A percentile compares a stretch with the other conserved stretches of the same genome.
Conservation (phyloP, 371 early-diverging fungal species). For the Mortierella polycephala region DNA sequence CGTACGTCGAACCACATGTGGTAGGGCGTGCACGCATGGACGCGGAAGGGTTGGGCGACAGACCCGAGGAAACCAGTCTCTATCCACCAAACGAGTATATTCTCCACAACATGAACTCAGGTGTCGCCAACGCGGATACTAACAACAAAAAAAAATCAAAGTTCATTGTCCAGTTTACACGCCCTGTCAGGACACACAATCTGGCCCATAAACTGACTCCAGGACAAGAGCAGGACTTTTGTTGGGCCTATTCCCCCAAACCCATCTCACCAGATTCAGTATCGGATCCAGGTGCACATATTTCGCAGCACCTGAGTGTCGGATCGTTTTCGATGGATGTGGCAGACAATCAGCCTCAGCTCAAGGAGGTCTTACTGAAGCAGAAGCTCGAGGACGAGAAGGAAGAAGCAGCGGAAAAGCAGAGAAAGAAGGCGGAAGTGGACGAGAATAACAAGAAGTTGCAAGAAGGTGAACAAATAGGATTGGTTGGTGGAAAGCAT, state of each 20-base stretch:
- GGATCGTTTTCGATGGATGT: slow-evolving; percentile 52
- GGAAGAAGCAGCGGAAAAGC: slow-evolving; percentile 21
- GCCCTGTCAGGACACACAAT: slow-evolving; percentile 28
- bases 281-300: slow-evolving; percentile 39
- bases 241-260: slow-evolving; percentile 49
- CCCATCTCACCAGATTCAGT: slow-evolving; percentile 38
- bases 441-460: slow-evolving; percentile 15
- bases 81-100: slow-evolving; percentile 38
- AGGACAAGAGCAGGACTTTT: slow-evolving; percentile 43
- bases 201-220: slow-evolving; percentile 30
- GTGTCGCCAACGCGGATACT: neutral
- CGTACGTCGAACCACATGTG: slow-evolving; percentile 38
- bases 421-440: slow-evolving; percentile 11
- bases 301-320: slow-evolving; percentile 37
- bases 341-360: slow-evolving; percentile 35
- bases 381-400: slow-evolving; percentile 10
- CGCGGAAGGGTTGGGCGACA: neutral
- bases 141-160: neutral
- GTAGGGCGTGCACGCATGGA: slow-evolving; percentile 9
- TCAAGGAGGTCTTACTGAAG: slow-evolving; percentile 23
- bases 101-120: slow-evolving; percentile 30
- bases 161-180: slow-evolving; percentile 51
- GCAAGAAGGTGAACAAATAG: neutral
- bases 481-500: neutral
- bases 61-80: slow-evolving; percentile 6